A percentile compares a stretch with the other conserved stretches of the same genome.
Conservation (phyloP, 768 basidiomycete genomes). For the Tricholoma flavovirens region DNA sequence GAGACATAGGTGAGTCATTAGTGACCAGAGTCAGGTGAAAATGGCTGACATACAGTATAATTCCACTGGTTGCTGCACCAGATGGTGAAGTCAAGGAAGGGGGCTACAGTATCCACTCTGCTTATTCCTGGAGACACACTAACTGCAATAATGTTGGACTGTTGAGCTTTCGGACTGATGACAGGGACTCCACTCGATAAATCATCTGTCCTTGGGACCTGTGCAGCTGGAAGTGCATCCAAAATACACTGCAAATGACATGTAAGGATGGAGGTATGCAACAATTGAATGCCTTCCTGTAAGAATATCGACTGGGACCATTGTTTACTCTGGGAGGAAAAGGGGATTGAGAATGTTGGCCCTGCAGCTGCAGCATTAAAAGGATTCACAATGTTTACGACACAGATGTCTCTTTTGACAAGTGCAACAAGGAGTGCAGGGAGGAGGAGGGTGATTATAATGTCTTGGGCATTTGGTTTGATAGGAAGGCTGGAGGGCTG, state of each 20-base stretch:
- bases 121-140: slow-evolving; percentile 75
- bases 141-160: slow-evolving; percentile 71
- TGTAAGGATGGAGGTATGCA: slow-evolving; percentile 58
- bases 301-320: slow-evolving; percentile 35
- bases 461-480: slow-evolving; percentile 10
- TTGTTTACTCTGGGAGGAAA: slow-evolving; percentile 14
- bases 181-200: slow-evolving; percentile 30
- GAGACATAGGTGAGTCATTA: too few species aligned
- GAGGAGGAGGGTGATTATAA: slow-evolving; percentile 72
- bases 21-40: too few species aligned
- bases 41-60: too few species aligned
- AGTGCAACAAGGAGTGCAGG: slow-evolving; percentile 79
- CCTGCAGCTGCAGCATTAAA: slow-evolving; percentile 80
- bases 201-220: slow-evolving; percentile 40
- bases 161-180: slow-evolving; percentile 37
- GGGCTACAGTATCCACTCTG: slow-evolving; percentile 61
- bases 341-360: slow-evolving; percentile 25
- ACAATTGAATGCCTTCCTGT: slow-evolving; percentile 59
- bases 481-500: slow-evolving; percentile 36
- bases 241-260: slow-evolving; percentile 81
- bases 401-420: slow-evolving; percentile 84
- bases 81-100: slow-evolving; percentile 37
- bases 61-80: slow-evolving; percentile 36
- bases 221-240: slow-evolving; percentile 70
- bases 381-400: slow-evolving; percentile 81